These are phyloP conservation scores for Carex pumila DNA, from an alignment of 176 grass and related monocot genomes.

Conservation along the genomic window DNA sequence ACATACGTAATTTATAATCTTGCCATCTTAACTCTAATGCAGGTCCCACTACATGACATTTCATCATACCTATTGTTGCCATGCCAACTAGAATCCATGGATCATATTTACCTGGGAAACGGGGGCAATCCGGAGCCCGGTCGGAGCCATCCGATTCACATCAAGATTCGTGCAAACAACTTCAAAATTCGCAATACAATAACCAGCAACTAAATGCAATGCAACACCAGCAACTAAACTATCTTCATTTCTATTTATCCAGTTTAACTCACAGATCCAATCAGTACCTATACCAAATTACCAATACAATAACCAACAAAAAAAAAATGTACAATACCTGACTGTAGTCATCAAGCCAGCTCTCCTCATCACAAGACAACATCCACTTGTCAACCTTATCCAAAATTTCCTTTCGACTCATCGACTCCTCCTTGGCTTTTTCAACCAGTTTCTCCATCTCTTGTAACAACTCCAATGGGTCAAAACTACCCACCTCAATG, in stretches of 20 bases:
- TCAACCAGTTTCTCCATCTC: slow-evolving; percentile 83
- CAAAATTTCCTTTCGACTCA: slow-evolving; percentile 86
- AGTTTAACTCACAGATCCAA: background rate
- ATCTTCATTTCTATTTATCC: background rate
- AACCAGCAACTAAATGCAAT: background rate
- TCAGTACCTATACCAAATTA: background rate
- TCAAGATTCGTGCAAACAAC: no score
- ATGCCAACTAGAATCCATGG: background rate
- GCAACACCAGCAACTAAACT: background rate
- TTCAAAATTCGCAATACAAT: background rate
- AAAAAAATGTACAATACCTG: slow-evolving; percentile 44
- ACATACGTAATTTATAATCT: background rate
- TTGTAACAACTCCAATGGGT: slow-evolving; percentile 69
- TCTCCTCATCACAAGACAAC: slow-evolving; percentile 92
- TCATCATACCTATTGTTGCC: background rate
- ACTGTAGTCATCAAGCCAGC: slow-evolving; percentile 94
- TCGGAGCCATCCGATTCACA: no score
- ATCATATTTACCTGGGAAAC: background rate
- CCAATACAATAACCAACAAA: no score
- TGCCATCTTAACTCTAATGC: background rate
- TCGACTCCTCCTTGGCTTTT: slow-evolving; percentile 77
- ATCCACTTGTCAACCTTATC: slow-evolving; percentile 90
- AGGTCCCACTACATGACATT: background rate
- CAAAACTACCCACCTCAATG: slow-evolving; percentile 64
- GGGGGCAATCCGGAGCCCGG: no score